These are phyloP conservation scores for Globisporangium okanoganense DNA, from an alignment of 352 stramenopile species.

Conservation along the genomic window DNA sequence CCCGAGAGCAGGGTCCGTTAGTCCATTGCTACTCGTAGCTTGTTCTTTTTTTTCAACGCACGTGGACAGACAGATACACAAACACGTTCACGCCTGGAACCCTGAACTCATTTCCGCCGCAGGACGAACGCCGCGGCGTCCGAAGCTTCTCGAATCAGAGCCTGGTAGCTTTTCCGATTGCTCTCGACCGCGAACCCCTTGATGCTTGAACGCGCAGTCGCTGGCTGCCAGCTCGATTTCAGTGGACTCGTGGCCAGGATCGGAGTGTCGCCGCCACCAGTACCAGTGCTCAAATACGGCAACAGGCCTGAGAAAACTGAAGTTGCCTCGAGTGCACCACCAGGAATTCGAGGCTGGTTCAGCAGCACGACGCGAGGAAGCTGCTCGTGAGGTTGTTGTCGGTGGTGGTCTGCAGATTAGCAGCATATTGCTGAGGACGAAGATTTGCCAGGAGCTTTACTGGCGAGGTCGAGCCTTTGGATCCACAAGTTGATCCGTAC, in stretches of 20 bases:
- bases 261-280: background rate
- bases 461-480: background rate
- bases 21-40: too few species aligned
- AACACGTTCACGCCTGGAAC: background rate
- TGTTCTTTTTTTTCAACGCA: background rate
- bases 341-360: background rate
- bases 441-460: background rate
- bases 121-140: slow-evolving; percentile 1
- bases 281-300: background rate
- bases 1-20: too few species aligned
- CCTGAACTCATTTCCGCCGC: background rate
- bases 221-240: background rate
- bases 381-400: background rate
- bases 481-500: background rate
- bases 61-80: background rate
- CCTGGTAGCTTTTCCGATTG: slow-evolving; percentile 9
- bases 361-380: background rate
- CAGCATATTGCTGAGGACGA: slow-evolving; percentile 5
- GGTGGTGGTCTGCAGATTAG: background rate
- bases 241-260: background rate
- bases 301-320: background rate
- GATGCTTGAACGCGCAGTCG: slow-evolving; percentile 5
- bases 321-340: background rate
- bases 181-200: slow-evolving; percentile 9
- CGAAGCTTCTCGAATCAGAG: slow-evolving; percentile 11